Evolutionary conservation across 2,329 filamentous ascomycete species (phyloP), one percentile per base, ranked within the genome.

Genomic region (Paecilomyces fulvus): DNA sequence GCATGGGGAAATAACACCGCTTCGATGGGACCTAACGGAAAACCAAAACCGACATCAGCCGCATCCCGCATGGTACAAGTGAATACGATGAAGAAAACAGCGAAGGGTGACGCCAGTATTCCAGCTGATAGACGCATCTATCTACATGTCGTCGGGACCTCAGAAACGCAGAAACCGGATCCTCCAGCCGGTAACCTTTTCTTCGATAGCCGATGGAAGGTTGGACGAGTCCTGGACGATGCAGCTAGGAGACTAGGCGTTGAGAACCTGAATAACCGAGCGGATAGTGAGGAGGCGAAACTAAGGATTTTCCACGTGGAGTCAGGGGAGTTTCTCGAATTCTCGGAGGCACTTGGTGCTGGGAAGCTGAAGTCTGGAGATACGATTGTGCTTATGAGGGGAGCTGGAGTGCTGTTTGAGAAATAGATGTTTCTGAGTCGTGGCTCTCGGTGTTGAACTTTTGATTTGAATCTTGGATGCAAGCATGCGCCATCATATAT

Each of bases 301-400:
- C 71, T 99, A 61, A 78, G 94, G 8, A 85, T 99, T 0, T 99
- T 96, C 67, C 92, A 97, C 70, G 89, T 99, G 0, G 92, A 99
- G 69, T 89, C 88, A 0, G 94, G 94, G 0, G 79, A 90, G 57
- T 72, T 99, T 60, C 73, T 99, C 60, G 92, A 94, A 58, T 99
- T 95, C 66, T 85, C 82, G 23, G 92, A 96, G 73, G 92, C 92
- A 77, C 79, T 96, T 55, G 91, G 90, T 3, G 79, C 79, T 54
- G 80, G 79, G 12, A 69, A 66, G 28, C 77, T 95, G 57, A 83
- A 83, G 61, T 92, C 83, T 63, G 94, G 94, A 1, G 92, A 99
- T 69, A 96, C 91, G 10, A 84, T 99, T 61, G 91, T 97, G 23
- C 70, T 99, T 65, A 67, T 99, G 54, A 80, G 94, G 59, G 94